Evolutionary conservation across 352 stramenopile genomes (phyloP), one percentile per base, ranked within the genome.

Genomic region (Phytophthora colocasiae): DNA sequence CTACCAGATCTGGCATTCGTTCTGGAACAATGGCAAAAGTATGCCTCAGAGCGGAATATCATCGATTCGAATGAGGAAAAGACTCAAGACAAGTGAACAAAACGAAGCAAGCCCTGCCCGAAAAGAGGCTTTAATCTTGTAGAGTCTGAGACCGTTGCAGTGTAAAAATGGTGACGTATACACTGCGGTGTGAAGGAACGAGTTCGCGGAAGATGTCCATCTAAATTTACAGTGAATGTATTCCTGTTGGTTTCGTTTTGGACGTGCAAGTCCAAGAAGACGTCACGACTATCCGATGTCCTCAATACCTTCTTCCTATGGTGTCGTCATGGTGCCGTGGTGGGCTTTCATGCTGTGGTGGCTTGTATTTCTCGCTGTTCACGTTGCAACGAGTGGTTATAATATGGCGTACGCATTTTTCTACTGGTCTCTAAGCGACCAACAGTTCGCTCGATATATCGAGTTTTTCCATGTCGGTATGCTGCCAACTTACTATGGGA

Each of bases 1-100:
- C 62, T 69, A 54, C 39, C 67, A 75, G 53, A 75, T 75, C 34
- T 75, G 67, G 67, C 67, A 75, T 44, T 26, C 65, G 22, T 45
- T 71, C 7, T 75, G 67, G 67, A 57, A 55, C 44, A 61, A 59
- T 19, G 67, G 67, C 39, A 26, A 50, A 43, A 38, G 56, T 24
- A 71, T 66, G 27, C 55, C 63, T 17, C 5, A 41, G 22, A 58
- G 14, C 7, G 63, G 63, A 39, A 24, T 55, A 26, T 67, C 58
- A 14, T 51, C 47, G 8, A 66, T 71, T 36, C 48, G 56, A 54
- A 66, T 71, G 63, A 32, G 63, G n/a, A 66, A 66, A 45, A 70
- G 49, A 17, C 38, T 56, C 4, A 70, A 59, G 31, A 17, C 40
- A 19, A 44, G 34, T 4, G 10, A 55, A 14, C 31, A 36, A 10